Conservation (phyloP, 495 filamentous ascomycete species). For the Schizothecium vesticola region DNA sequence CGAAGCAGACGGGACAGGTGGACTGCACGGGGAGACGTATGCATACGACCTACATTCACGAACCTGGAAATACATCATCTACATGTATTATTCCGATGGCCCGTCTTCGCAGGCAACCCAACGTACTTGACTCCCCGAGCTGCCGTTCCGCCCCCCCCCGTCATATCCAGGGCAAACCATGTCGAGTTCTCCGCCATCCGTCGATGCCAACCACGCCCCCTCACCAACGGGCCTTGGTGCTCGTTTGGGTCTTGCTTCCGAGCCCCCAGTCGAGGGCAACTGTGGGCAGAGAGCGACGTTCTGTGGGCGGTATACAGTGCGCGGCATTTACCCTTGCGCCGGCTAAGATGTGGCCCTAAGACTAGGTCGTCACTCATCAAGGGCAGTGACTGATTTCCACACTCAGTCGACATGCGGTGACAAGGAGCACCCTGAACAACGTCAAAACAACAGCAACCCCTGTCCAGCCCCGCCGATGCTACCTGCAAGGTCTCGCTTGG, state of each 20-base stretch:
- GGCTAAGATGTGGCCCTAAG: neutral
- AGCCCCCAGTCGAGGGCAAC: neutral
- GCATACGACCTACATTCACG: neutral
- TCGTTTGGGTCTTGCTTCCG: neutral
- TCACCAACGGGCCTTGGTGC: neutral
- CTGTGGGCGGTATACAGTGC: neutral
- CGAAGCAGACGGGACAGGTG: neutral
- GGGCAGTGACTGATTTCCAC: neutral
- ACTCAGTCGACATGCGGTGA: neutral
- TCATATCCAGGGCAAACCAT: neutral
- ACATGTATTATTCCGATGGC: neutral
- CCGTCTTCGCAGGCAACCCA: neutral
- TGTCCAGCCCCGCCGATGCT: neutral
- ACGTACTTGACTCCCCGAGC: neutral
- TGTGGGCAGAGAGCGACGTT: neutral
- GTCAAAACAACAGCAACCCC: neutral
- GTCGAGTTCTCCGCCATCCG: neutral
- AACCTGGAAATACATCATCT: neutral
- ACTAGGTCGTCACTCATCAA: neutral
- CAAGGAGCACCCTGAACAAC: neutral
- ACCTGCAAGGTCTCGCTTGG: neutral
- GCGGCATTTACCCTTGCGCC: neutral
- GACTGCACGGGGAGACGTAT: neutral
- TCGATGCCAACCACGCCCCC: neutral
- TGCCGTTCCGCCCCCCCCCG: neutral